Conservation (phyloP, 805 yeast species). For the Candida awuae region DNA sequence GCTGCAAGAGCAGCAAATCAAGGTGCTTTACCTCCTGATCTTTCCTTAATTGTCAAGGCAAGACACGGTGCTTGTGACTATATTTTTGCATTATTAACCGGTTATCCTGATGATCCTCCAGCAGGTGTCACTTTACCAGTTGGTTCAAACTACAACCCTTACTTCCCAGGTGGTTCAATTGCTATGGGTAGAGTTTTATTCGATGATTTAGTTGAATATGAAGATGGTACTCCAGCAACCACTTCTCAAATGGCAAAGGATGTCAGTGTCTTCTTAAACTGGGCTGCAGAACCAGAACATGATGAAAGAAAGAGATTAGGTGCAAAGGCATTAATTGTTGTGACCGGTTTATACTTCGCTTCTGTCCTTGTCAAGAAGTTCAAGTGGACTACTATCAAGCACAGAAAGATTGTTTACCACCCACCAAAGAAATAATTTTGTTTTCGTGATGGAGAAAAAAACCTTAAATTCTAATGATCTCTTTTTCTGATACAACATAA, state of each 20-base stretch:
- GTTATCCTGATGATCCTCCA: slow-evolving; percentile 98
- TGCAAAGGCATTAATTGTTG: slow-evolving; percentile 78
- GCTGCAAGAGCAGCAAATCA: slow-evolving; percentile 99
- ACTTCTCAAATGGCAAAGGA: slow-evolving; percentile 99
- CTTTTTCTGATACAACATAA: neutral
- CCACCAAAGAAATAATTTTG: slow-evolving; percentile 67
- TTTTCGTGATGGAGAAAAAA: neutral
- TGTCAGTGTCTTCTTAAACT: slow-evolving; percentile 89
- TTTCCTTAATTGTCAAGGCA: slow-evolving; percentile 94
- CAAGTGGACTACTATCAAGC: slow-evolving; percentile 96
- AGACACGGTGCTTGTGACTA: slow-evolving; percentile 98
- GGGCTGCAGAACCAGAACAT: slow-evolving; percentile 98
- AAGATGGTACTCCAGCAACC: slow-evolving; percentile 98
- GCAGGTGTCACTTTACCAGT: slow-evolving; percentile 92
- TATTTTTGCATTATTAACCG: slow-evolving; percentile 89
- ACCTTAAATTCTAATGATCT: neutral
- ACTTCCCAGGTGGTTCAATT: slow-evolving; percentile 99
- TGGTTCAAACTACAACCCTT: slow-evolving; percentile 97
- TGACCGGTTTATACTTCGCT: slow-evolving; percentile 70
- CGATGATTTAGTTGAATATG: slow-evolving; percentile 96
- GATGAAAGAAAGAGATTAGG: slow-evolving; percentile 97
- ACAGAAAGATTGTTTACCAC: slow-evolving; percentile 85
- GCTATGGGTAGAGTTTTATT: slow-evolving; percentile 99
- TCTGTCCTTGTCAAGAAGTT: slow-evolving; percentile 92
- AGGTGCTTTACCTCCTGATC: slow-evolving; percentile 98